Percentiles rank a stretch among this genome's conserved stretches.
These are phyloP conservation scores for Phytophthora capsici DNA, from an alignment of 352 stramenopile species.

Conservation along the genomic window DNA sequence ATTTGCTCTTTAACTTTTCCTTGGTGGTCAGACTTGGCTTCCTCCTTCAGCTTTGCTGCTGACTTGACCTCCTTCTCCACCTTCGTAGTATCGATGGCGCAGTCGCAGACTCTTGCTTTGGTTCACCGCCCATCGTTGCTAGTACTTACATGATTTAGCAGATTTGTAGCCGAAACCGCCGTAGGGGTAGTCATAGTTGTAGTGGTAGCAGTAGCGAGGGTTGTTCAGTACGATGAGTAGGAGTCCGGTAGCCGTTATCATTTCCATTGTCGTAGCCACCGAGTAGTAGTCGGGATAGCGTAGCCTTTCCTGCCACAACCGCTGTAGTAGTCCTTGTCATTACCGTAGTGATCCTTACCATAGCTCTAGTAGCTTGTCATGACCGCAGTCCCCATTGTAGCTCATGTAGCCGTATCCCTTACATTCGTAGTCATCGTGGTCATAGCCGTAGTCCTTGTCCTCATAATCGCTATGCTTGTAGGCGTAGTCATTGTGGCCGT, in stretches of 20 bases:
- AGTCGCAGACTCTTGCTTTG: constrained; percentile 5
- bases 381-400: constrained; percentile 7
- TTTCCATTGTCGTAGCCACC: too few species aligned
- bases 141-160: too few species aligned
- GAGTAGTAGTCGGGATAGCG: constrained; percentile 1
- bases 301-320: constrained; percentile 1
- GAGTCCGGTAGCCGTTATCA: too few species aligned
- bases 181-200: background rate
- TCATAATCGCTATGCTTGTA: too few species aligned
- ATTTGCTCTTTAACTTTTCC: too few species aligned
- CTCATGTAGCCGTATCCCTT: background rate
- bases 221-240: background rate
- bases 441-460: too few species aligned
- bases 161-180: background rate
- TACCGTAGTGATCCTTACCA: background rate
- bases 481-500: too few species aligned
- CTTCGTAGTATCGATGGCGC: background rate
- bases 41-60: background rate
- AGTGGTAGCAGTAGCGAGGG: too few species aligned
- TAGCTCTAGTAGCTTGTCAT: too few species aligned
- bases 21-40: too few species aligned
- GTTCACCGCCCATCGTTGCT: too few species aligned
- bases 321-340: background rate
- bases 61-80: background rate
- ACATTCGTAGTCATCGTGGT: background rate